Evolutionary conservation across 2,329 filamentous ascomycete genomes (phyloP).

Genomic region (Cytospora chrysosperma): DNA sequence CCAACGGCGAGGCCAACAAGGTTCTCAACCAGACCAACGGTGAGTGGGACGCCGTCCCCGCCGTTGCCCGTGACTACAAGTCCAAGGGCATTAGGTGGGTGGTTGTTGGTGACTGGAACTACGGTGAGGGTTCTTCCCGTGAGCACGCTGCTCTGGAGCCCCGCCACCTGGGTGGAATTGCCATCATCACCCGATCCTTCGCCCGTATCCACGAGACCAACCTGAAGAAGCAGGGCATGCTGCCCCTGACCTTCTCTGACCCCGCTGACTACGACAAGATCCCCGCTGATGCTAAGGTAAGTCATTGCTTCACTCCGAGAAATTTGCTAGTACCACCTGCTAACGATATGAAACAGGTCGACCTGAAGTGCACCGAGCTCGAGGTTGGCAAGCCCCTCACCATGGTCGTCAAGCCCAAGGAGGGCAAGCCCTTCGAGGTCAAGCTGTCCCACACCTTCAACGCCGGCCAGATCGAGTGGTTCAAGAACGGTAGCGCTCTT

Average conservation of each 20-base stretch:
- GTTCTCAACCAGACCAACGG: conserved; percentile 86
- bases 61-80: conserved; percentile 98
- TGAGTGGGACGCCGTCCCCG: conserved; percentile 84
- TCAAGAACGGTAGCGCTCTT: conserved; percentile 93
- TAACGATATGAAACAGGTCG: conserved; percentile 51
- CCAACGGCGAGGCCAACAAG: conserved; percentile 97
- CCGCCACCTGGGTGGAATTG: conserved; percentile 92
- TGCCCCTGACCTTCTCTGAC: conserved; percentile 92
- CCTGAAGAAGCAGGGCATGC: conserved; percentile 99
- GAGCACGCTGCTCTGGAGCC: conserved; percentile 98
- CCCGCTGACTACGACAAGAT: conserved; percentile 98
- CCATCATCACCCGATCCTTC: conserved; percentile 93
- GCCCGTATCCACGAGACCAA: conserved; percentile 99
- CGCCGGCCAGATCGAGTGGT: conserved; percentile 97
- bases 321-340: neutral
- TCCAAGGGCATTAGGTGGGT: conserved; percentile 93
- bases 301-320: conserved; percentile 22
- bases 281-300: conserved; percentile 79
- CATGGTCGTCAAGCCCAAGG: conserved; percentile 86
- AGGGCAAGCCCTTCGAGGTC: conserved; percentile 76
- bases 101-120: conserved; percentile 99
- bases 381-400: conserved; percentile 91
- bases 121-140: conserved; percentile 95
- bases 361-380: conserved; percentile 84
- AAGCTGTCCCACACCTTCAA: conserved; percentile 96